Evolutionary conservation across 78 protist genomes (phyloP), one percentile per base, ranked within the genome.

Genomic region (Dictyostelium purpureum): DNA sequence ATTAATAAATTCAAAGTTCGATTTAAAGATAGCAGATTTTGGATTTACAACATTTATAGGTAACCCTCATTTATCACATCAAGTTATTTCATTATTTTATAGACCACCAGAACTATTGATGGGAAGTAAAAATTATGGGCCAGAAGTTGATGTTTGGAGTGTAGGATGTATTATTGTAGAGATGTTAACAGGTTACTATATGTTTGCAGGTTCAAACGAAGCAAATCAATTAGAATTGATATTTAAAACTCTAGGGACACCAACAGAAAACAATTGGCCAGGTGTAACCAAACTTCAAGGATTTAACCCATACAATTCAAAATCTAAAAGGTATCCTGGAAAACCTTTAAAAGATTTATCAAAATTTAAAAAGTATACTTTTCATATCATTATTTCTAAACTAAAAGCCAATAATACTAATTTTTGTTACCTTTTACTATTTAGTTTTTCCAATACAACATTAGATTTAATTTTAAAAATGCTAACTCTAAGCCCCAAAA

Each of bases 51-150:
- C 91, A 28, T 43, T 2, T 12, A 33, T 93, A 14, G 96, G 94
- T 21, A 52, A 88, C 12, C 74, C 81, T n/a, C 54, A 40, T 31
- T 42, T 77, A 43, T 63, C 95, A 12, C 66, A 71, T 35, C 79
- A 83, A 6, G 94, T 82, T 0, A 77, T 91, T 16, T 90, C 97
- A 14, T 35, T 65, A n/a, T 95, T 85, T 71, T 96, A 94, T 77
- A 42, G 97, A 26, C 94, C 97, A 28, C 98, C 98, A 47, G 98
- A 97, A 71, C 77, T 97, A 70, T 77, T 97, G 33, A 88, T 94
- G 93, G 96, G 97, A 40, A 69, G 94, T 26, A 66, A 54, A 26
- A 57, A 76, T n/a, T 97, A 97, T 83, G 93, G 97, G 0, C 51
- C 95, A 0, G 83, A 77, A 38, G 80, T 96, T 14, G 97, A 97